These are phyloP conservation scores for Eutreptiella sp. DNA, from an alignment of 208 protist species.

Conservation along the genomic window DNA sequence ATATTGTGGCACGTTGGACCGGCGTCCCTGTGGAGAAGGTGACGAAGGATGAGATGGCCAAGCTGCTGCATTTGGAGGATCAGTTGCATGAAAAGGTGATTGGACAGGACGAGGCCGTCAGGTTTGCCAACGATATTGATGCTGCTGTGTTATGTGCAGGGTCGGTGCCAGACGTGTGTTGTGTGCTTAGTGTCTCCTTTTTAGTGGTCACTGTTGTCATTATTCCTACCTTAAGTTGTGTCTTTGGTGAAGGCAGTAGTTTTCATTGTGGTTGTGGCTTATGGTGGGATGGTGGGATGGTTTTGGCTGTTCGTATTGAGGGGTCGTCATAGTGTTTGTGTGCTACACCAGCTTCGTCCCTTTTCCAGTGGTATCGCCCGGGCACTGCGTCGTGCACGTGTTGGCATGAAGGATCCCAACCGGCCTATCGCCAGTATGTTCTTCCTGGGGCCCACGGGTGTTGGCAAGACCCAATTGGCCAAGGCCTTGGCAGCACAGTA, in stretches of 20 bases:
- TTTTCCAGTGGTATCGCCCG: no score
- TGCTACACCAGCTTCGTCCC: no score
- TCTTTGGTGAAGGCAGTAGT: conserved; percentile 36
- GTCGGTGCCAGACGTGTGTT: no score
- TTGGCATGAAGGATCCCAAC: no score
- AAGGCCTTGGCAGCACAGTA: conserved; percentile 88
- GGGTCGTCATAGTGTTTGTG: no score
- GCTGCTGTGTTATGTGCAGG: no score
- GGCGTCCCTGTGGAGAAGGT: conserved; percentile 85
- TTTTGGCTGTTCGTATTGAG: no score
- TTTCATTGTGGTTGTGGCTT: no score
- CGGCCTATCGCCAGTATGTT: conserved; percentile 89
- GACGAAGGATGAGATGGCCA: conserved; percentile 55
- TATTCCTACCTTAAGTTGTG: not conserved
- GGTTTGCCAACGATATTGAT: no score
- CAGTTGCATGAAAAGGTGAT: conserved; percentile 46
- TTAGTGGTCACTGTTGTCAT: not conserved
- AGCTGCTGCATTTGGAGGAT: conserved; percentile 48
- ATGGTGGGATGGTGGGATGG: no score
- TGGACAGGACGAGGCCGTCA: no score
- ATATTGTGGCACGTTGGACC: conserved; percentile 85
- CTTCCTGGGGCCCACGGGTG: conserved; percentile 90
- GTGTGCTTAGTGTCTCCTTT: not conserved
- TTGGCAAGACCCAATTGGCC: conserved; percentile 92
- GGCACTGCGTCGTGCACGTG: no score